Conservation (phyloP, 2,329 filamentous ascomycete species). For the Plectosphaerella cucumerina region DNA sequence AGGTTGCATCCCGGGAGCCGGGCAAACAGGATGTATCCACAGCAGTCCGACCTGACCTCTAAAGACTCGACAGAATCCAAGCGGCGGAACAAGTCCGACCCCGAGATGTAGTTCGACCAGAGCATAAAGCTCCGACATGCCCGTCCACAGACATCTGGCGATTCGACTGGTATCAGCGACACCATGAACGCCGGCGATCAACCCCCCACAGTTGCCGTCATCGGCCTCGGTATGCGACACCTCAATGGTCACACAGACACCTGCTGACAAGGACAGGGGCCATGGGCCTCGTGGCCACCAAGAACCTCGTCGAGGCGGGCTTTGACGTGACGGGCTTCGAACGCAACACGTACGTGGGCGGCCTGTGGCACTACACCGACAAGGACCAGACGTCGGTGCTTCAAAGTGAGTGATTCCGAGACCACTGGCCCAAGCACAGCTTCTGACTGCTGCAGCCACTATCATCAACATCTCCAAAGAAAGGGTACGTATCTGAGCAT, state of each 20-base stretch:
- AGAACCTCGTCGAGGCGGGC: slow-evolving; percentile 38
- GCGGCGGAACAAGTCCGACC: too few species aligned
- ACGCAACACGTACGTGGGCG: slow-evolving; percentile 32
- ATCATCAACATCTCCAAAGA: slow-evolving; percentile 27
- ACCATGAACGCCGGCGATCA: not conserved
- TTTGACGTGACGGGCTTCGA: slow-evolving; percentile 41
- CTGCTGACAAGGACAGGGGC: slow-evolving; percentile 19
- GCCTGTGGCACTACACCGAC: slow-evolving; percentile 37
- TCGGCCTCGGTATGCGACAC: slow-evolving; percentile 19
- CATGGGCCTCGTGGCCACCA: slow-evolving; percentile 33
- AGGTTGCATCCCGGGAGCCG: too few species aligned
- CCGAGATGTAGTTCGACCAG: too few species aligned
- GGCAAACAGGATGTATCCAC: too few species aligned
- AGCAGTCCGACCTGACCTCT: too few species aligned
- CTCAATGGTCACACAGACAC: not conserved
- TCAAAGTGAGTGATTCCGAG: slow-evolving; percentile 19
- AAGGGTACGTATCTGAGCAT: slow-evolving; percentile 18
- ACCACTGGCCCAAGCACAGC: not conserved
- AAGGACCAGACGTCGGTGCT: slow-evolving; percentile 33
- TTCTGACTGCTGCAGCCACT: slow-evolving; percentile 14
- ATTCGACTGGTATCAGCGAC: too few species aligned
- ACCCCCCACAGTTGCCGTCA: slow-evolving; percentile 15
- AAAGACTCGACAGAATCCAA: too few species aligned
- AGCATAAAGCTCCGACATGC: too few species aligned
- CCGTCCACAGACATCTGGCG: too few species aligned